Conservation (phyloP, 257 asterid genomes). For the Striga asiatica region DNA sequence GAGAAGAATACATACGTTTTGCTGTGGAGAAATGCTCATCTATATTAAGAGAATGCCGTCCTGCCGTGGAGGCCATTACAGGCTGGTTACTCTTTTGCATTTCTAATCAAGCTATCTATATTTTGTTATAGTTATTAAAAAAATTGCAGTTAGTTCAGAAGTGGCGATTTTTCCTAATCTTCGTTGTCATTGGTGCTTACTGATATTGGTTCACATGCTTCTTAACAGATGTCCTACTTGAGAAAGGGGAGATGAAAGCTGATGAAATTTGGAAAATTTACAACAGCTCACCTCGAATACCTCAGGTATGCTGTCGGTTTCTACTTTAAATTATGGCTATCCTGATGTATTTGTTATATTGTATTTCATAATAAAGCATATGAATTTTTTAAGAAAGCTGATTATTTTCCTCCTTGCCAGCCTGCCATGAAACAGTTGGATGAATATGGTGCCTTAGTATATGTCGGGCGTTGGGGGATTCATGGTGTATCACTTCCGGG, state of each 20-base stretch:
- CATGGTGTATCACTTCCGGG: slow-evolving; percentile 95
- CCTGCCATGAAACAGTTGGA: slow-evolving; percentile 64
- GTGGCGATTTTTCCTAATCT: slow-evolving; percentile 6
- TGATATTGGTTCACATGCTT: slow-evolving; percentile 20
- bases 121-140: slow-evolving; percentile 7
- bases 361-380: slow-evolving; percentile 4
- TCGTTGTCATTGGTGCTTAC: slow-evolving; percentile 10
- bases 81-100: slow-evolving; percentile 36
- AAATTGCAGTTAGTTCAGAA: slow-evolving; percentile 4
- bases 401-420: slow-evolving; percentile 29
- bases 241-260: slow-evolving; percentile 77
- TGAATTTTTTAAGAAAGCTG: neutral
- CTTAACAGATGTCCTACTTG: slow-evolving; percentile 72
- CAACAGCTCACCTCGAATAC: slow-evolving; percentile 46
- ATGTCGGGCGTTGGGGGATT: slow-evolving; percentile 94
- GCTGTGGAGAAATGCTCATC: slow-evolving; percentile 76
- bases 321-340: slow-evolving; percentile 1
- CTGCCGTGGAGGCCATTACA: slow-evolving; percentile 83
- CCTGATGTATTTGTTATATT: neutral
- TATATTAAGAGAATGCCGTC: slow-evolving; percentile 46
- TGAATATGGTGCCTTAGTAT: slow-evolving; percentile 79
- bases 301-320: slow-evolving; percentile 48
- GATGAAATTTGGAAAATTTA: slow-evolving; percentile 78
- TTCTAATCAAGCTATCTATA: slow-evolving; percentile 12
- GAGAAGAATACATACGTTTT: slow-evolving; percentile 87